Percentiles rank a stretch among this genome's conserved stretches.
Evolutionary conservation across 257 asterid genomes (phyloP).

Genomic region (Asclepias syriaca): DNA sequence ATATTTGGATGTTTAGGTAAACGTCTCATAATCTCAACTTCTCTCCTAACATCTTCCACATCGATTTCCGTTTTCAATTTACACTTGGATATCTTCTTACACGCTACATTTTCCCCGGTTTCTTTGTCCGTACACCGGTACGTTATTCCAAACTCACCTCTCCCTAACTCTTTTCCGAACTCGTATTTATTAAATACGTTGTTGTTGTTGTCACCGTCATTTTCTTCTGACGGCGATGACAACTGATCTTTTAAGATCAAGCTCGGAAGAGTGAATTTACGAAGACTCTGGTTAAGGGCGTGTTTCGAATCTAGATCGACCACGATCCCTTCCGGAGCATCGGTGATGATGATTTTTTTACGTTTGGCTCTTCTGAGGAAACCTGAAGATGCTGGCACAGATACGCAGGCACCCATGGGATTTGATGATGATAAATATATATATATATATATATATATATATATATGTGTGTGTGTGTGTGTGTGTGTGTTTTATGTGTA

Average conservation of each 20-base stretch:
- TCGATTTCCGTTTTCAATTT: constrained; percentile 60
- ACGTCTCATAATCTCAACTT: constrained; percentile 80
- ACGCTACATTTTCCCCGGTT: constrained; percentile 50
- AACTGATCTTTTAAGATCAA: constrained; percentile 42
- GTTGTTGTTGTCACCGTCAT: neutral
- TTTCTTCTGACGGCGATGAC: neutral
- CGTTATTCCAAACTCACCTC: constrained; percentile 88
- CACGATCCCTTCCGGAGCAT: neutral
- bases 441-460: no score
- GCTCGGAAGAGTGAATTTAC: constrained; percentile 34
- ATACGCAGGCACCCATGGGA: constrained; percentile 89
- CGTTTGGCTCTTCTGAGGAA: constrained; percentile 30
- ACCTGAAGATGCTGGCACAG: constrained; percentile 34
- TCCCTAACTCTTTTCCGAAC: constrained; percentile 71
- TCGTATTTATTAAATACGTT: constrained; percentile 40
- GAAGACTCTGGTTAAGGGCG: neutral
- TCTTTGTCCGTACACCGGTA: constrained; percentile 46
- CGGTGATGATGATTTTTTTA: neutral
- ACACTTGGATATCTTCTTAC: constrained; percentile 78
- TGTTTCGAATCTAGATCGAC: neutral
- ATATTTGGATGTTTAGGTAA: constrained; percentile 69
- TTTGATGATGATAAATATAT: neutral
- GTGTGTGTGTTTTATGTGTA: no score
- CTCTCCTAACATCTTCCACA: constrained; percentile 78
- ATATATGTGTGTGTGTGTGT: no score